Evolutionary conservation across 176 grass and related monocot genomes (phyloP).

Genomic region (Luzula sylvatica): DNA sequence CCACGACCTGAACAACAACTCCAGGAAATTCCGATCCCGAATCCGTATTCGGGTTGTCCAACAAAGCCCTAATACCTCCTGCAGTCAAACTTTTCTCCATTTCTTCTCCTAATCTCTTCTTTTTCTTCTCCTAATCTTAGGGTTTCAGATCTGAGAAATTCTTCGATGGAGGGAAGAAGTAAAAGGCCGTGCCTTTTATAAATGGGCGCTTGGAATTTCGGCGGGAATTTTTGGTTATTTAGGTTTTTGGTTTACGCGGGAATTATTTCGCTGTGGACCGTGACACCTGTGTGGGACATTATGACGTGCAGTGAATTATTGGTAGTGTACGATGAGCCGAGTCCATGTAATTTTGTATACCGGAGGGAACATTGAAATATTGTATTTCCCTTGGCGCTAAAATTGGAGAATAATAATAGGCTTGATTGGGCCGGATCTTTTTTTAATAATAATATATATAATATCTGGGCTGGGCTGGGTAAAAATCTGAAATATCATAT

Average conservation of each 20-base stretch:
- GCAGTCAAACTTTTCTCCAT: slow-evolving; percentile 42
- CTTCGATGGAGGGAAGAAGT: neutral
- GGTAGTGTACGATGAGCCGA: too few relatives aligned
- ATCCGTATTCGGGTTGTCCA: slow-evolving; percentile 38
- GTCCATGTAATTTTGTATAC: too few relatives aligned
- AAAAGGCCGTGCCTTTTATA: neutral
- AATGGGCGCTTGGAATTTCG: slow-evolving; percentile 2
- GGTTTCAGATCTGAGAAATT: slow-evolving; percentile 10
- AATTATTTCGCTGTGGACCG: neutral
- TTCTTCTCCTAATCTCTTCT: neutral
- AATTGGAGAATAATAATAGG: too few relatives aligned
- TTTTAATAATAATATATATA: too few relatives aligned
- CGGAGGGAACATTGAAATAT: too few relatives aligned
- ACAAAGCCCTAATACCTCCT: slow-evolving; percentile 43
- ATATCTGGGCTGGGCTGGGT: too few relatives aligned
- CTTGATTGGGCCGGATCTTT: too few relatives aligned
- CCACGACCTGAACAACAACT: slow-evolving; percentile 79
- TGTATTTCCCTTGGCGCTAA: too few relatives aligned
- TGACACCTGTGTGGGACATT: too few relatives aligned
- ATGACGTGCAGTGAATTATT: too few relatives aligned
- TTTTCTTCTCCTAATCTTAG: neutral
- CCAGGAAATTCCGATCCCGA: slow-evolving; percentile 28
- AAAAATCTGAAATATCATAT: too few relatives aligned
- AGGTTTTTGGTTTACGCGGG: slow-evolving; percentile 13
- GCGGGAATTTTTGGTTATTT: too few relatives aligned